Percentiles rank a stretch among this genome's conserved stretches.
phyloP scores from a whole-genome alignment of 2,329 filamentous ascomycete species.

The Aspergillus sojae region DNA sequence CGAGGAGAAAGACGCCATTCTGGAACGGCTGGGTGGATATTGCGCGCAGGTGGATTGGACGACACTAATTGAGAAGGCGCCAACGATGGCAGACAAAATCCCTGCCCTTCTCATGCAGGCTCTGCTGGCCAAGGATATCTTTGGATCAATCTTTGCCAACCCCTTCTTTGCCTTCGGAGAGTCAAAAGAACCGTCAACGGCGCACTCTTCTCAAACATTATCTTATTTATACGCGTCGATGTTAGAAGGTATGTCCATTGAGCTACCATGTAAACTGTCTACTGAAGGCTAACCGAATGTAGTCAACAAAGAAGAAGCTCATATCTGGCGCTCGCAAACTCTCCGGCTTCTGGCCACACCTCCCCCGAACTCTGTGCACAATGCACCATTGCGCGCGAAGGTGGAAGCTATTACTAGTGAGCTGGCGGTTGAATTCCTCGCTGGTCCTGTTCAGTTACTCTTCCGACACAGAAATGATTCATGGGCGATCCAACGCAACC shows the following conservation, averaged over 20 bases:
- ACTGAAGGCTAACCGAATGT: not conserved
- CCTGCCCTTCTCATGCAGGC: conserved; percentile 10
- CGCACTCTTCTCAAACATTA: not conserved
- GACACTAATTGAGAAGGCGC: not conserved
- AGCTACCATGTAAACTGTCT: not conserved
- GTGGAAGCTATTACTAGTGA: not conserved
- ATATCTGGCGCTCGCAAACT: conserved; percentile 26
- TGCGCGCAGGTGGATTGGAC: conserved; percentile 8
- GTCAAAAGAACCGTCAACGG: not conserved
- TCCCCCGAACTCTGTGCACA: conserved; percentile 1
- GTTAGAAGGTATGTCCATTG: conserved; percentile 6
- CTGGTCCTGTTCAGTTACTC: not conserved
- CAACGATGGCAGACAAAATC: not conserved
- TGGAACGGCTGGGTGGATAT: conserved; percentile 7
- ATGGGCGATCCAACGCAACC: not conserved
- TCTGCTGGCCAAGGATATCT: conserved; percentile 7
- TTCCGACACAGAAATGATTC: not conserved
- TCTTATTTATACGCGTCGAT: conserved; percentile 9
- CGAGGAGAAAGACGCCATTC: not conserved
- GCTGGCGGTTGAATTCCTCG: conserved; percentile 4
- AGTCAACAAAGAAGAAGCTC: conserved; percentile 20
- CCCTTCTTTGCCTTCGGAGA: conserved; percentile 14
- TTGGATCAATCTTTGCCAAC: conserved; percentile 6
- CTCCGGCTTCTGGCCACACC: conserved; percentile 18
- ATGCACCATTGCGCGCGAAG: not conserved